Conservation (phyloP, 345 rosid species). For the Gossypium anomalum region DNA sequence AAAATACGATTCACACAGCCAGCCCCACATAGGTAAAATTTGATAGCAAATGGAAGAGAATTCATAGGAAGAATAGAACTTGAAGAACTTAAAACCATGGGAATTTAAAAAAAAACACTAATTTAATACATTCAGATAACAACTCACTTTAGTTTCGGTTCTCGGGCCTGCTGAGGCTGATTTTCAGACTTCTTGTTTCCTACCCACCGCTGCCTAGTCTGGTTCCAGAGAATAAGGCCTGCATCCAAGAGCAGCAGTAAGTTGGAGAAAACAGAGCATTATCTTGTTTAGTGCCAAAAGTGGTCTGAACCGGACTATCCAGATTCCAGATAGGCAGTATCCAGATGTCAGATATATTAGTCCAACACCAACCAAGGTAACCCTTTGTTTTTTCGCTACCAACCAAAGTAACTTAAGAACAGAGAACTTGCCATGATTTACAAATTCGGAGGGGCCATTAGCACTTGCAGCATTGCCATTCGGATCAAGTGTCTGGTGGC, state of each 20-base stretch:
- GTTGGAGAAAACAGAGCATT: neutral
- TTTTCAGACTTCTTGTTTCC: slow-evolving; percentile 40
- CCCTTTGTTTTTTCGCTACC: too few relatives aligned
- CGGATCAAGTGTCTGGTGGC: slow-evolving; percentile 38
- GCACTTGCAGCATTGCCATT: slow-evolving; percentile 36
- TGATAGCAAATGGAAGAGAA: neutral
- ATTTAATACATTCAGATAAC: neutral
- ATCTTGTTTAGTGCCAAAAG: neutral
- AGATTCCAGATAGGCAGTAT: neutral
- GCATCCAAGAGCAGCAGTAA: slow-evolving; percentile 12
- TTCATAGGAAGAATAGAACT: neutral
- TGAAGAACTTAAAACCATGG: neutral
- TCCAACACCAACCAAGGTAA: slow-evolving; percentile 2
- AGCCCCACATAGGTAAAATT: neutral
- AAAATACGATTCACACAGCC: neutral
- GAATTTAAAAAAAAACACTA: neutral
- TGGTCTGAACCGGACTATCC: neutral
- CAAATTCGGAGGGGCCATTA: slow-evolving; percentile 60
- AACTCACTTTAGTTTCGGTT: slow-evolving; percentile 63
- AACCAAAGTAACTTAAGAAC: neutral
- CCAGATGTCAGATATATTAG: neutral
- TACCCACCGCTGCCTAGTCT: slow-evolving; percentile 66
- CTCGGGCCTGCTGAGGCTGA: slow-evolving; percentile 35
- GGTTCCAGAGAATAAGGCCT: slow-evolving; percentile 78
- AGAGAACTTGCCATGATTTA: slow-evolving; percentile 59